These are phyloP conservation scores for Tuber melanosporum DNA, from an alignment of 495 filamentous ascomycete species.

Conservation along the genomic window DNA sequence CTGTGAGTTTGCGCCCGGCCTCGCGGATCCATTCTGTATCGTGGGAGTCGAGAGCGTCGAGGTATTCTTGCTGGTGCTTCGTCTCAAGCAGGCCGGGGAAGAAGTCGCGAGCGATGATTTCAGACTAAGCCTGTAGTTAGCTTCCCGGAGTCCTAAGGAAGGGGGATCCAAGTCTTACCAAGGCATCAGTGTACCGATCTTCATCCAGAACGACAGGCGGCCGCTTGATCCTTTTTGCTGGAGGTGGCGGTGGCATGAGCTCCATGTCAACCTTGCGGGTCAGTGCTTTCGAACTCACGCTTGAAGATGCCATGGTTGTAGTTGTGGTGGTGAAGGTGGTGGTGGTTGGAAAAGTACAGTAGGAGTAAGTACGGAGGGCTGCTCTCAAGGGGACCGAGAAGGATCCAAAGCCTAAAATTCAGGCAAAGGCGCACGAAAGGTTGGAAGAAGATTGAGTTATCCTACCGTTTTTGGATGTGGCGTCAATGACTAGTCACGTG, in stretches of 20 bases:
- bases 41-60: conserved; percentile 79
- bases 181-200: conserved; percentile 81
- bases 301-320: conserved; percentile 18
- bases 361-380: conserved; percentile 1
- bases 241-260: conserved; percentile 86
- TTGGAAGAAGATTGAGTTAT: background rate
- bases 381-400: background rate
- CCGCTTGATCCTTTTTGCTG: conserved; percentile 85
- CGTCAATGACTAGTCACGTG: background rate
- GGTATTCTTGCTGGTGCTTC: conserved; percentile 80
- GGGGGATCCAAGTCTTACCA: conserved; percentile 42
- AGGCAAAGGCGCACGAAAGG: background rate
- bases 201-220: conserved; percentile 86
- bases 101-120: conserved; percentile 95
- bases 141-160: background rate
- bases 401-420: background rate
- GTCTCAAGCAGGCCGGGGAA: conserved; percentile 86
- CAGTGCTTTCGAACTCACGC: conserved; percentile 48
- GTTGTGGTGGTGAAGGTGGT: background rate
- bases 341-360: background rate
- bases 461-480: background rate
- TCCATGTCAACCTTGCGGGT: conserved; percentile 62
- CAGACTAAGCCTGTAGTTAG: conserved; percentile 48
- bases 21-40: conserved; percentile 81
- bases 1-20: conserved; percentile 62